Base-by-base conservation (phyloP, 371 early-diverging fungal genomes). In the Coemansia sp. region DNA sequence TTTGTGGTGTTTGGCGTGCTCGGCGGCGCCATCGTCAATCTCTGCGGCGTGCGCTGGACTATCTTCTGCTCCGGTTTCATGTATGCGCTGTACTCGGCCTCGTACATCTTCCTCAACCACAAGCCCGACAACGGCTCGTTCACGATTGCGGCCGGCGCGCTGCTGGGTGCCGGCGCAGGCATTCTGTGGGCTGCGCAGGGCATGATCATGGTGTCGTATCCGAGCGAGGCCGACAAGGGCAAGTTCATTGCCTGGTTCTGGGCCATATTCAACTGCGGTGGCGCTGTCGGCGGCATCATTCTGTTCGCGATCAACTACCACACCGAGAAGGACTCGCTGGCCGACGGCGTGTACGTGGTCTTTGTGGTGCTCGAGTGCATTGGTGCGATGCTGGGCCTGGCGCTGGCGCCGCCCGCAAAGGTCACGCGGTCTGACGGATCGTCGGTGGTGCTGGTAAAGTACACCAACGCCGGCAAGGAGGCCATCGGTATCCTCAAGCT, bases 181-280 rank as follows among this genome's bases (percentile, higher is more conserved):
- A 61, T 83, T 7, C 57, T 88, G 48, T 88, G 88, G 88, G 84
- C 87, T 1, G 88, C 90, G 7, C 90, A 90, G 71, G 91, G 90
- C 38, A 85, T 88, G 79, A 87, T 92, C 66, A 88, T 90, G 85
- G 83, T 89, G 77, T 86, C 90, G 42, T 91, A 92, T 68, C 91
- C 93, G 3, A 80, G 80, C 35, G 90, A 91, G 64, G 76, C 83
- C 38, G 85, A 87, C 41, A 90, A 90, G 79, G 91, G 90, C 36
- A 84, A 81, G 55, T 92, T 80, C 70, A 87, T 92, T 56, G 83
- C 88, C 30, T 84, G 88, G 41, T 92, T 92, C 79, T 92, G 93
- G 93, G 80, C 84, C 63, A 85, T 90, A 49, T 91, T 92, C 76
- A 92, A 91, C 76, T 73, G 85, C 36, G 92, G 92, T 67, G 91